A percentile compares a stretch with the other conserved stretches of the same genome.
Evolutionary conservation across 306 rosid genomes (phyloP).

Genomic region (Rubus idaeus): DNA sequence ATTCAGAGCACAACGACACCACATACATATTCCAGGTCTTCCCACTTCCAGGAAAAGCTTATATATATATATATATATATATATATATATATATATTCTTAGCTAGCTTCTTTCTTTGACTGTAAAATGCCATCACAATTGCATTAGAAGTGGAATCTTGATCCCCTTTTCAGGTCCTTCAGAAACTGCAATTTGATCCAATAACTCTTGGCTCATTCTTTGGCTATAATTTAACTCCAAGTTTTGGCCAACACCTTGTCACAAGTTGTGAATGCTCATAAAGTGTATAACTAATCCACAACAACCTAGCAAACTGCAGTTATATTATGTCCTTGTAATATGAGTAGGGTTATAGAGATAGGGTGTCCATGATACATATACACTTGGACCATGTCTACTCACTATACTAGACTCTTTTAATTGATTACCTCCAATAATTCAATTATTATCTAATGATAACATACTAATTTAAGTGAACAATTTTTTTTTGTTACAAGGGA

Average conservation of each 20-base stretch:
- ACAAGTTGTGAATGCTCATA: not conserved
- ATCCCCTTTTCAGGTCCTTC: not conserved
- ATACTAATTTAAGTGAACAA: not conserved
- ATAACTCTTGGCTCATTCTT: not conserved
- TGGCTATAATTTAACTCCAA: not conserved
- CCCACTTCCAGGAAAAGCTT: not conserved
- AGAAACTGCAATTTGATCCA: not conserved
- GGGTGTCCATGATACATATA: not conserved
- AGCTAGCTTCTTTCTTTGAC: not conserved
- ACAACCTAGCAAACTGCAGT: not conserved
- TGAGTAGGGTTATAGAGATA: not conserved
- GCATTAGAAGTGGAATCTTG: not conserved
- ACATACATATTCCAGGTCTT: not conserved
- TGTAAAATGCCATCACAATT: not conserved
- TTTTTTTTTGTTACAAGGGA: no score
- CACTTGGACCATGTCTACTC: not conserved
- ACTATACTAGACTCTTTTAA: not conserved
- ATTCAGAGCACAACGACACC: no score
- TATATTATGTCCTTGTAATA: not conserved
- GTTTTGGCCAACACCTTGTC: not conserved
- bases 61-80: no score
- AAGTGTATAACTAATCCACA: not conserved
- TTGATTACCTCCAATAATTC: not conserved
- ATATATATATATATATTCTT: not conserved
- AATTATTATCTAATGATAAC: no score